phyloP scores from a whole-genome alignment of 176 grass and related monocot species.

The Puccinellia tenuiflora region DNA sequence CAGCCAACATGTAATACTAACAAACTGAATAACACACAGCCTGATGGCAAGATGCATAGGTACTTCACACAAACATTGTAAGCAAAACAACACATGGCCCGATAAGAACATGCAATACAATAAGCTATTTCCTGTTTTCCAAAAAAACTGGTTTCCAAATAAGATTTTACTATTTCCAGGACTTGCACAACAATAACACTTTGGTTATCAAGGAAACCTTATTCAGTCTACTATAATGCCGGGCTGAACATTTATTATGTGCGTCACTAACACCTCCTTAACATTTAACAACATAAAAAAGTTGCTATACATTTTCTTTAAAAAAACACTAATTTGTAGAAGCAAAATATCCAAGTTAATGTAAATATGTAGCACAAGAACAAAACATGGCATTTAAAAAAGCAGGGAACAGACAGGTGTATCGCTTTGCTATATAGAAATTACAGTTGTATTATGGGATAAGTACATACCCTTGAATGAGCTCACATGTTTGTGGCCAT shows the following conservation, averaged over 20 bases:
- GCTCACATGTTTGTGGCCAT: slow-evolving; percentile 87
- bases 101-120: not conserved
- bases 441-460: not conserved
- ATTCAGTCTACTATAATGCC: no score
- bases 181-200: not conserved
- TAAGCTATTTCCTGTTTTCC: not conserved
- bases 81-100: not conserved
- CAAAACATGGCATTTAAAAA: not conserved
- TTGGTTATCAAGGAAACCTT: not conserved
- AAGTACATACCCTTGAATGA: slow-evolving; percentile 80
- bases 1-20: not conserved
- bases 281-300: not conserved
- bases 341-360: slow-evolving; percentile 2
- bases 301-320: not conserved
- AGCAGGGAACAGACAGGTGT: not conserved
- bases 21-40: not conserved
- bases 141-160: not conserved
- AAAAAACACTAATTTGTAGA: not conserved
- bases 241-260: no score
- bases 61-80: no score
- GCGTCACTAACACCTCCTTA: not conserved
- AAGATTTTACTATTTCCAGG: not conserved
- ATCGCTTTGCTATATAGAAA: not conserved
- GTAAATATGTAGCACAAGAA: not conserved
- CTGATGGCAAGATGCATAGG: no score